Base-by-base conservation (phyloP, 2,329 filamentous ascomycete species). In the Xylaria hypoxylon region DNA sequence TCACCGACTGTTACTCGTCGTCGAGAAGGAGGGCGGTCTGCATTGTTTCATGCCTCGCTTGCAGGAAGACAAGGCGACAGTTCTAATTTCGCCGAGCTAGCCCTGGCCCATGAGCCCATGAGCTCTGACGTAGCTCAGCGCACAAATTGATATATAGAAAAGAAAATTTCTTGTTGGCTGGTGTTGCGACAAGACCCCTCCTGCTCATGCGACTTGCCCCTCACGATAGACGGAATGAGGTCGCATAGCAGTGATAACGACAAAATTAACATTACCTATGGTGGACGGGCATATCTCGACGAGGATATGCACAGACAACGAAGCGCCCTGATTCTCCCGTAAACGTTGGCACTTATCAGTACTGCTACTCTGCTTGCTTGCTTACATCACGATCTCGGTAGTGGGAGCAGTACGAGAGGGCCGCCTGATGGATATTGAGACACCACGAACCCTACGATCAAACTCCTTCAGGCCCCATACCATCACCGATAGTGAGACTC, bases 1-100 rank as follows among this genome's bases (percentile, higher is more conserved):
- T 74, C 74, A 75, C 74, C 74, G 74, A 75, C 73, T 71, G 57
- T 74, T 71, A 26, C 59, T 58, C 50, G 35, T 62, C 61, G 65
- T 53, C 59, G 66, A 53, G 38, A 69, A 62, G 68, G 69, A 73
- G 66, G 53, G 66, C 69, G 70, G 70, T 73, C 71, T 70, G 68
- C 69, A 61, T 66, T 65, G 64, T 70, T 71, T 70, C 70, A 72
- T 70, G 69, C 71, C 70, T 73, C 71, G 70, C 67, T 71, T 75
- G 70, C 70, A 72, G 67, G 67, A 68, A 65, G 61, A 68, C 69
- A 67, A 68, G 59, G 67, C 67, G 53, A 45, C 24, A 57, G 61
- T 52, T 59, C 28, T 40, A 31, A 45, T 59, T 59, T 35, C 55
- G 48, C 66, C 59, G 63, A 65, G 66, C 42, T 59, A 63, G 40